Conservation (phyloP, 768 basidiomycete species). For the Amylocystis lapponica region DNA sequence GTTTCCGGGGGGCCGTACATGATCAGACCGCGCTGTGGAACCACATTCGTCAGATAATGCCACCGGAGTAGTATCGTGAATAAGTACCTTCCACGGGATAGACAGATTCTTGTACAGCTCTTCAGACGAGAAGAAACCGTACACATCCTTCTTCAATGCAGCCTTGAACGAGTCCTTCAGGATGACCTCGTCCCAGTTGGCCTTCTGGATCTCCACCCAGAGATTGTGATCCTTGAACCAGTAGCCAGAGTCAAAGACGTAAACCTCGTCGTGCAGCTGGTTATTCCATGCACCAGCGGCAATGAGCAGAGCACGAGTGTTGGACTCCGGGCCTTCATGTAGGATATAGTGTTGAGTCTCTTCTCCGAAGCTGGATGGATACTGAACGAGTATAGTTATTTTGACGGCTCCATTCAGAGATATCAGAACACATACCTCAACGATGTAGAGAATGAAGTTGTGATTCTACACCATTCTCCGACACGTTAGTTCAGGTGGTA, state of each 20-base stretch:
- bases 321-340: slow-evolving; percentile 54
- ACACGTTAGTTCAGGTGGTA: not conserved
- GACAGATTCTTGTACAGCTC: slow-evolving; percentile 63
- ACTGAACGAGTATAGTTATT: slow-evolving; percentile 17
- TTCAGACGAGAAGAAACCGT: slow-evolving; percentile 74
- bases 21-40: slow-evolving; percentile 66
- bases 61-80: not conserved
- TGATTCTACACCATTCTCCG: slow-evolving; percentile 32
- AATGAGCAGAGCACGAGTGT: slow-evolving; percentile 45
- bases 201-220: slow-evolving; percentile 45
- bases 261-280: slow-evolving; percentile 61
- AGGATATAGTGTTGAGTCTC: slow-evolving; percentile 43
- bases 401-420: slow-evolving; percentile 1
- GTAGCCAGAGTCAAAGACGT: slow-evolving; percentile 67
- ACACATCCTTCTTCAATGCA: slow-evolving; percentile 64
- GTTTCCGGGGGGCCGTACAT: slow-evolving; percentile 82
- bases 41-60: not conserved
- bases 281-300: slow-evolving; percentile 46
- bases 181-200: slow-evolving; percentile 71
- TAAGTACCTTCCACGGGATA: slow-evolving; percentile 75
- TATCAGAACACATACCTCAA: slow-evolving; percentile 33
- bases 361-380: slow-evolving; percentile 16
- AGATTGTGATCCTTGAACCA: slow-evolving; percentile 62
- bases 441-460: slow-evolving; percentile 49
- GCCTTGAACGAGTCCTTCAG: slow-evolving; percentile 66